Base-by-base conservation (phyloP, 2,329 filamentous ascomycete species). In the Blumeria hordei region DNA sequence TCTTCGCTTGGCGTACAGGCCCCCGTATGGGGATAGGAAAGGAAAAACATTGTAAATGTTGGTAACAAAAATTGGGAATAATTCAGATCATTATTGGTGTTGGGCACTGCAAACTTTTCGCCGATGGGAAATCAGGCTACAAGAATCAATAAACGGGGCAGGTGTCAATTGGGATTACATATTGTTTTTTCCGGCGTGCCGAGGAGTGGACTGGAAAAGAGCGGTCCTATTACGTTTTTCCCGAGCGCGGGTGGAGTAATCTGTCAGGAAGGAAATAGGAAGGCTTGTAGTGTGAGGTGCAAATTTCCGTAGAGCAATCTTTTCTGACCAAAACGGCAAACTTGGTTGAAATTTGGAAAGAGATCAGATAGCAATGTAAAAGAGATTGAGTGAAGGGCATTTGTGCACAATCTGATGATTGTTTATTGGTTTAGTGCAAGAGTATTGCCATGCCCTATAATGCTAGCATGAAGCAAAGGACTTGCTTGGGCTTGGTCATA, bases 1-100 rank as follows among this genome's bases (percentile, higher is more conserved):
- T 85, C 81, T 60, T 79, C 81, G 60, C 79, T 93, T 58, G 85
- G 88, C 60, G 84, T 88, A 58, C 87, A 93, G 67, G 88, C 88
- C 60, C 93, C 87, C 60, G 90, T 95, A 62, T 96, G 88, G 88
- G 88, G 88, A 62, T 95, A 81, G 61, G 57, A 39, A 12, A 47
- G n/a, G 34, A 54, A 32, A 7, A 41, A 6, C 32, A 53, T 28
- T 50, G 37, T 28, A 34, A 34, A 53, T 45, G 11, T 51, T 16
- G 9, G 56, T 53, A 55, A 54, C 39, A 53, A 32, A 52, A 53
- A 43, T 18, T 28, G 53, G 50, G 39, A 57, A 44, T 55, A 55
- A 54, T 58, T 57, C 54, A 58, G 58, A 56, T 56, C 54, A 58
- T 55, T 57, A 58, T 56, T 35, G 58, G 59, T 61, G 58, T 59